phyloP scores from a whole-genome alignment of 2,329 filamentous ascomycete species.

The Aspergillus puulaauensis region DNA sequence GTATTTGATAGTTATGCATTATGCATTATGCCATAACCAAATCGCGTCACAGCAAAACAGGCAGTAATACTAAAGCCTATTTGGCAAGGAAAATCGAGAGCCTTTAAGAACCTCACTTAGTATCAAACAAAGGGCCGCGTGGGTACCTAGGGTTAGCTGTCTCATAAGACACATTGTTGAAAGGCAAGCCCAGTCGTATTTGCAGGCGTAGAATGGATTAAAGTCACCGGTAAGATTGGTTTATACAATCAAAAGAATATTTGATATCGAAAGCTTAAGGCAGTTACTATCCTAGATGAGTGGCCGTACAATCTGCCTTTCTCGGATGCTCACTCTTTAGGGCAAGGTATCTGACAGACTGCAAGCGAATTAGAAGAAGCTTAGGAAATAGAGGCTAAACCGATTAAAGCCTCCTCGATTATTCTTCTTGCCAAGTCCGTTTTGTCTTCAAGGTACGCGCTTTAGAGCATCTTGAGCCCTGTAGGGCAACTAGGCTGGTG shows the following conservation, averaged over 20 bases:
- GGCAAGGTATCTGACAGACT: background rate
- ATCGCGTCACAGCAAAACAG: background rate
- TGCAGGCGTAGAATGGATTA: background rate
- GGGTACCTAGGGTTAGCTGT: background rate
- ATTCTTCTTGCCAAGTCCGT: background rate
- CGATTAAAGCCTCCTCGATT: background rate
- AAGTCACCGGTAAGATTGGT: no score
- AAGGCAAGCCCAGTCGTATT: background rate
- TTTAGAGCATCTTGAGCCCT: background rate
- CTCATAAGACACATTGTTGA: background rate
- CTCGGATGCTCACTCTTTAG: background rate
- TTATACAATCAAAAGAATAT: no score
- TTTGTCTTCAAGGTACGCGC: slow-evolving; percentile 1
- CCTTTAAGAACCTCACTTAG: no score
- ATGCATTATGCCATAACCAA: background rate
- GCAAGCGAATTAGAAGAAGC: background rate
- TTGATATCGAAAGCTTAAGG: background rate
- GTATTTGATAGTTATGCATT: background rate
- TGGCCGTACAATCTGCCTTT: background rate
- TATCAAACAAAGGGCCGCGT: no score
- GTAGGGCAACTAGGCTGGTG: background rate
- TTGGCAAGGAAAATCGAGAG: background rate
- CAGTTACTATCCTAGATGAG: background rate
- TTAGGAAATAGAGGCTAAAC: background rate
- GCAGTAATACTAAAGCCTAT: background rate